Evolutionary conservation across 2,329 filamentous ascomycete species (phyloP), one percentile per base, ranked within the genome.

Genomic region (Xylaria sp.): DNA sequence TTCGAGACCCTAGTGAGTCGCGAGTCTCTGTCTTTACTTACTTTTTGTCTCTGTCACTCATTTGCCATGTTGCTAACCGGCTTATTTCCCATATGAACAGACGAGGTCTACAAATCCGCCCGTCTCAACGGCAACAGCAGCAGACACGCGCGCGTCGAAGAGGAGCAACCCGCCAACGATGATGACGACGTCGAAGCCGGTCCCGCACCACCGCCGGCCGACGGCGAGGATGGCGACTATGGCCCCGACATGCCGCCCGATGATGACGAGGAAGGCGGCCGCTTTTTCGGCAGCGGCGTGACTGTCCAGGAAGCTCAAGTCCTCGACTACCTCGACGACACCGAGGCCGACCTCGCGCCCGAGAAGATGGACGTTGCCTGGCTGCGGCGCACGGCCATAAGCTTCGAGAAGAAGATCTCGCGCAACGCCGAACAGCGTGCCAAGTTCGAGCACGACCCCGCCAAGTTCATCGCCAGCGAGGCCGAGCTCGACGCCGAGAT

Each of bases 261-360:
- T 36, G 79, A 75, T 65, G 92, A 95, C 73, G 94, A 97, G 74
- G 93, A 97, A 62, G 96, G 97, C 72, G 96, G 95, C 0, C 90
- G 96, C 11, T 99, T 99, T 83, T 99, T 97, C 75, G 96, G 95
- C 51, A 93, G 94, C 63, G 96, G 96, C 40, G 91, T 99, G 74
- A 93, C 91, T 31, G 87, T 90, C 66, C 87, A 93, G 73, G 93
- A 97, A 72, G 90, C 90, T 2, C 88, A 94, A 74, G 93, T 96
- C 23, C 86, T 99, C 76, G 92, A 98, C 80, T 98, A 92, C 77
- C 89, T 99, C 70, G 93, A 97, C 59, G 76, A 69, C 48, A 71
- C 75, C 76, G 80, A 80, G 78, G 78, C 38, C 75, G 71, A 78
- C 51, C 69, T 78, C 10, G 77, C 76, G 71, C 86, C 89, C 0